phyloP scores from a whole-genome alignment of 1,284 basidiomycete genomes.

The Leccinum pachyderme region DNA sequence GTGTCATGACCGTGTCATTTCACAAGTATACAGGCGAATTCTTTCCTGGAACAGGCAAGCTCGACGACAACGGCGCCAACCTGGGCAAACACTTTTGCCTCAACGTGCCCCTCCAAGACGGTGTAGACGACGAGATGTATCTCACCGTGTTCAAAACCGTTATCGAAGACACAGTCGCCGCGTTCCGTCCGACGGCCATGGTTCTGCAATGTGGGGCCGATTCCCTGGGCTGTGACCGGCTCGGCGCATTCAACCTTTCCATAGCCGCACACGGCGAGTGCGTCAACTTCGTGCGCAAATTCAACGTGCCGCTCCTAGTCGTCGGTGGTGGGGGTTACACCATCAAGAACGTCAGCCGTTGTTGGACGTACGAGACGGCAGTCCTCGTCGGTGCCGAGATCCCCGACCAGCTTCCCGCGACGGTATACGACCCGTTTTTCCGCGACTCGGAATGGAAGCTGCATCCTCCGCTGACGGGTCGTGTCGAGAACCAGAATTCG shows the following conservation, averaged over 20 bases:
- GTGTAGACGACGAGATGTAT: constrained; percentile 97
- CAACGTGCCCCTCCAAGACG: constrained; percentile 95
- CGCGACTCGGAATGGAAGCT: constrained; percentile 87
- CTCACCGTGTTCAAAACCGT: constrained; percentile 94
- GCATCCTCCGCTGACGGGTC: constrained; percentile 88
- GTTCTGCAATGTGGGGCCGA: constrained; percentile 98
- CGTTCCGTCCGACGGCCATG: constrained; percentile 88
- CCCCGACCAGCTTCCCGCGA: constrained; percentile 84
- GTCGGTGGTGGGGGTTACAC: constrained; percentile 96
- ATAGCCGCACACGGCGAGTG: constrained; percentile 99
- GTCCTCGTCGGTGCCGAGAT: constrained; percentile 86
- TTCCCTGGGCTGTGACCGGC: constrained; percentile 89
- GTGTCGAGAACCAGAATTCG: constrained; percentile 93
- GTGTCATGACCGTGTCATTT: constrained; percentile 98
- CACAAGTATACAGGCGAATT: constrained; percentile 99
- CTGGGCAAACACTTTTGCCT: constrained; percentile 94
- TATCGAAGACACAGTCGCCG: constrained; percentile 89
- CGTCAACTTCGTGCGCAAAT: constrained; percentile 93
- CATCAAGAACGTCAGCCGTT: constrained; percentile 94
- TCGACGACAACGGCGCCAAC: constrained; percentile 86
- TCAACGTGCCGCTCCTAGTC: constrained; percentile 86
- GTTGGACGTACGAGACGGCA: constrained; percentile 98
- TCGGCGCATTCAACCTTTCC: constrained; percentile 98
- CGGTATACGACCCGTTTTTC: constrained; percentile 94
- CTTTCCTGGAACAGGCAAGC: constrained; percentile 94